phyloP scores from a whole-genome alignment of 192 early-diverging fungal species.

The Backusella morwellensis region DNA sequence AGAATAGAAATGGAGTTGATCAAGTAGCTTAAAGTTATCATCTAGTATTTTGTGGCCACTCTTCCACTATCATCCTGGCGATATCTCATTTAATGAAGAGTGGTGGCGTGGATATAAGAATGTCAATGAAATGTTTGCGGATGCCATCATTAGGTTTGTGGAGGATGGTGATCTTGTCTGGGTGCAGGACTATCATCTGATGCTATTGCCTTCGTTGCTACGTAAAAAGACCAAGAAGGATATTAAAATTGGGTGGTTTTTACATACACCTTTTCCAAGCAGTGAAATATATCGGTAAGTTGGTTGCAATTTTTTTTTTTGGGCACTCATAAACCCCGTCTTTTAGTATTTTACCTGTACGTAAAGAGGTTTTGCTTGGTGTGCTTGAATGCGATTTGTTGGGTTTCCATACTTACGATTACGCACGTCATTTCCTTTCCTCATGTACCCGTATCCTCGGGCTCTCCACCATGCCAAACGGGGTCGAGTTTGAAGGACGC shows the following conservation, averaged over 20 bases:
- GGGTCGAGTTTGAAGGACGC: conserved; percentile 91
- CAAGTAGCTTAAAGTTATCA: too few relatives aligned
- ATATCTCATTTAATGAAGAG: conserved; percentile 93
- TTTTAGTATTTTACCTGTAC: conserved; percentile 83
- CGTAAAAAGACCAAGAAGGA: conserved; percentile 67
- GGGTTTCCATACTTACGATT: conserved; percentile 99
- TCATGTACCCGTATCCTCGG: conserved; percentile 97
- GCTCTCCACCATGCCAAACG: conserved; percentile 91
- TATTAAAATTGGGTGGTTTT: conserved; percentile 97
- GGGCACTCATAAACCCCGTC: neutral
- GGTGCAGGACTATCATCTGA: conserved; percentile 98
- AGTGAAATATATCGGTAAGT: conserved; percentile 87
- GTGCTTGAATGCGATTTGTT: conserved; percentile 91
- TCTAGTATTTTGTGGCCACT: conserved; percentile 93
- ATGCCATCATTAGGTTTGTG: conserved; percentile 76
- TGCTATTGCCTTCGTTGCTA: conserved; percentile 90
- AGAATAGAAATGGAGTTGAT: too few relatives aligned
- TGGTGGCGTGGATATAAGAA: conserved; percentile 94
- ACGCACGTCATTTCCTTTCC: conserved; percentile 96
- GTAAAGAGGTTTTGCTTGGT: conserved; percentile 90
- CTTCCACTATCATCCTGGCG: conserved; percentile 99
- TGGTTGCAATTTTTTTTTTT: too few relatives aligned
- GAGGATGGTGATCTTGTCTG: conserved; percentile 88
- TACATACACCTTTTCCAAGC: conserved; percentile 97
- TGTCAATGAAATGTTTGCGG: conserved; percentile 90